A percentile compares a stretch with the other conserved stretches of the same genome.
Conservation (phyloP, 225 moss, liverwort and hornwort genomes). For the Climacium dendroides region DNA sequence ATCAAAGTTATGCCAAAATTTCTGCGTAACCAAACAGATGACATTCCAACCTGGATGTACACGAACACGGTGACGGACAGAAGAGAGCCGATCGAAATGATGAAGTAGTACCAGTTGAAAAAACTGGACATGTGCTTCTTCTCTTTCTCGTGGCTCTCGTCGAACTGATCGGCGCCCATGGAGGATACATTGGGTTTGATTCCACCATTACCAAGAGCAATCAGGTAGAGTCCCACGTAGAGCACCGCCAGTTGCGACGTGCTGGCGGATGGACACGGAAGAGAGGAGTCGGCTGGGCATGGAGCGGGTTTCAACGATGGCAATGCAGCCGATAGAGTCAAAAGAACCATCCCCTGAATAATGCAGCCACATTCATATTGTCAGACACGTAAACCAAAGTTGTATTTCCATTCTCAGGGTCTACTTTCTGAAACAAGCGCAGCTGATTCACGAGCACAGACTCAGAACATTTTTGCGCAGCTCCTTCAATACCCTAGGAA, state of each 20-base stretch:
- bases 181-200: constrained; percentile 96
- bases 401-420: not conserved
- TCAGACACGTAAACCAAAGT: not conserved
- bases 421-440: not conserved
- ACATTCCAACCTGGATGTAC: constrained; percentile 46
- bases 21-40: not conserved
- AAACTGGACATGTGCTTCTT: constrained; percentile 86
- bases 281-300: constrained; percentile 29
- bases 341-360: constrained; percentile 73
- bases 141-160: constrained; percentile 65
- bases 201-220: constrained; percentile 91
- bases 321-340: constrained; percentile 74
- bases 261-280: constrained; percentile 51
- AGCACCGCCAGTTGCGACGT: constrained; percentile 54
- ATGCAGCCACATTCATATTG: not conserved
- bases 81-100: constrained; percentile 87
- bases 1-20: not conserved
- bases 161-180: constrained; percentile 95
- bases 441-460: not conserved
- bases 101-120: constrained; percentile 99
- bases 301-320: constrained; percentile 55
- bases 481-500: not conserved
- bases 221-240: constrained; percentile 74
- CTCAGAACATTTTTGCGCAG: not conserved
- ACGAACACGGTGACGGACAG: constrained; percentile 91